Evolutionary conservation across 2,329 filamentous ascomycete species (phyloP).

Genomic region (Thielaviopsis musarum): DNA sequence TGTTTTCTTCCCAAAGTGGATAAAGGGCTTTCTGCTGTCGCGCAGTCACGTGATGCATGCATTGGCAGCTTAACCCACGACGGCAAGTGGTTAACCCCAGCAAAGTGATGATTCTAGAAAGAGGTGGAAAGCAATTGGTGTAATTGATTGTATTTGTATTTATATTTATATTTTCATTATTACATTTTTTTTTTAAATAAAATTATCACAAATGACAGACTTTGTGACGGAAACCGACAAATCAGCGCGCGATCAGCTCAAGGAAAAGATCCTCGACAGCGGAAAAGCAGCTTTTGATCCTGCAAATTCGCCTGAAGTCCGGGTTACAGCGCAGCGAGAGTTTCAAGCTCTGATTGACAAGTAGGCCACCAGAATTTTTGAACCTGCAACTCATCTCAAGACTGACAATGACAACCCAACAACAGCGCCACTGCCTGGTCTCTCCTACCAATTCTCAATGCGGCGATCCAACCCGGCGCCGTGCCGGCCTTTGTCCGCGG

Average conservation of each 20-base stretch:
- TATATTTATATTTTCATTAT: too few species aligned
- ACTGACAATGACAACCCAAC: too few species aligned
- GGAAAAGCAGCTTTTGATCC: slow-evolving; percentile 35
- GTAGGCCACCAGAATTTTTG: slow-evolving; percentile 17
- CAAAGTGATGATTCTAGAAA: neutral
- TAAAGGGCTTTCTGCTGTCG: neutral
- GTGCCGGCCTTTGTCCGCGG: slow-evolving; percentile 43
- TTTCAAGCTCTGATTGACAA: slow-evolving; percentile 32
- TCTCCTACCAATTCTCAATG: slow-evolving; percentile 44
- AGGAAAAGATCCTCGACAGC: slow-evolving; percentile 17
- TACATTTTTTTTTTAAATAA: too few species aligned
- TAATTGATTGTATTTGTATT: too few species aligned
- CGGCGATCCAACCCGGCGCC: slow-evolving; percentile 43
- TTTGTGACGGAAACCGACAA: slow-evolving; percentile 19
- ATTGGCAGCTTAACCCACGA: neutral
- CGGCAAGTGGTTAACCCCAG: neutral
- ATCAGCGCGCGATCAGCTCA: slow-evolving; percentile 3
- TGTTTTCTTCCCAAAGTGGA: neutral
- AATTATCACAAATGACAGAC: slow-evolving; percentile 14
- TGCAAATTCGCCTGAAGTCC: slow-evolving; percentile 19
- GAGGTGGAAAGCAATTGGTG: neutral
- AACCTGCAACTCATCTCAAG: neutral
- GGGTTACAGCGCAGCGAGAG: slow-evolving; percentile 21
- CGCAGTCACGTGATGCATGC: neutral
- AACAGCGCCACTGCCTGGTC: slow-evolving; percentile 26